A percentile compares a stretch with the other conserved stretches of the same genome.
phyloP scores from a whole-genome alignment of 2,329 filamentous ascomycete genomes.

The Sclerotiophoma versabilis region DNA sequence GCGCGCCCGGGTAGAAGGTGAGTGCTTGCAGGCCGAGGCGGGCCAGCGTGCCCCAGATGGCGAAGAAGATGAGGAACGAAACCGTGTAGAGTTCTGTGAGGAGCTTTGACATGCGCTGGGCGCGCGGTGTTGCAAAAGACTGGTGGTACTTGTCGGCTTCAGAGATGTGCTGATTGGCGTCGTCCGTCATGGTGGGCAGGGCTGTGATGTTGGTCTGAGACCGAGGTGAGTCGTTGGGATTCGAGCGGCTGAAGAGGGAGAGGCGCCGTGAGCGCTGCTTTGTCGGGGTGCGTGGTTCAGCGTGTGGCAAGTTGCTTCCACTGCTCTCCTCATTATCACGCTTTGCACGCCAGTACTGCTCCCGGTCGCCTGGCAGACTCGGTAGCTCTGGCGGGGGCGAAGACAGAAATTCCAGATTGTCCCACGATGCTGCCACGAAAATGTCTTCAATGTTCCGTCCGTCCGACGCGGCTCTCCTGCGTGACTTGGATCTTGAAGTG shows the following conservation, averaged over 20 bases:
- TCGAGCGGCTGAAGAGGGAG: conserved; percentile 12
- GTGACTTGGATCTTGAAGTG: conserved; percentile 4
- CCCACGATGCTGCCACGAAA: conserved; percentile 24
- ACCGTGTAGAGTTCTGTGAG: conserved; percentile 65
- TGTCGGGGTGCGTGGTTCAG: conserved; percentile 14
- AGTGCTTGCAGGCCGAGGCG: conserved; percentile 81
- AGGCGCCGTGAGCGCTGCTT: conserved; percentile 19
- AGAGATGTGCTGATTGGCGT: conserved; percentile 6
- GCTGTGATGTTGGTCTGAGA: conserved; percentile 39
- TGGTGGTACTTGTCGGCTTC: conserved; percentile 18
- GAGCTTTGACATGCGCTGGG: conserved; percentile 32
- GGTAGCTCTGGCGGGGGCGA: conserved; percentile 30
- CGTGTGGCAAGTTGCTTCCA: background rate
- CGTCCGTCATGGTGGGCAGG: conserved; percentile 31
- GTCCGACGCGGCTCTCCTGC: conserved; percentile 16
- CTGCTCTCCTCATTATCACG: conserved; percentile 1
- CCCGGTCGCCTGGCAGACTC: background rate
- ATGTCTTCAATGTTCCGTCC: conserved; percentile 23
- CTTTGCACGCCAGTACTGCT: conserved; percentile 1
- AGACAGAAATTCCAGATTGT: conserved; percentile 30
- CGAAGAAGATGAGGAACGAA: conserved; percentile 85
- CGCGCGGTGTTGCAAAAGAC: conserved; percentile 20
- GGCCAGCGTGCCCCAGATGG: conserved; percentile 82
- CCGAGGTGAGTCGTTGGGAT: conserved; percentile 16
- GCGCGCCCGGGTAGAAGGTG: conserved; percentile 79